Percentiles rank a stretch among this genome's conserved stretches.
phyloP scores from a whole-genome alignment of 257 asterid genomes.

The Eustoma russellianum region DNA sequence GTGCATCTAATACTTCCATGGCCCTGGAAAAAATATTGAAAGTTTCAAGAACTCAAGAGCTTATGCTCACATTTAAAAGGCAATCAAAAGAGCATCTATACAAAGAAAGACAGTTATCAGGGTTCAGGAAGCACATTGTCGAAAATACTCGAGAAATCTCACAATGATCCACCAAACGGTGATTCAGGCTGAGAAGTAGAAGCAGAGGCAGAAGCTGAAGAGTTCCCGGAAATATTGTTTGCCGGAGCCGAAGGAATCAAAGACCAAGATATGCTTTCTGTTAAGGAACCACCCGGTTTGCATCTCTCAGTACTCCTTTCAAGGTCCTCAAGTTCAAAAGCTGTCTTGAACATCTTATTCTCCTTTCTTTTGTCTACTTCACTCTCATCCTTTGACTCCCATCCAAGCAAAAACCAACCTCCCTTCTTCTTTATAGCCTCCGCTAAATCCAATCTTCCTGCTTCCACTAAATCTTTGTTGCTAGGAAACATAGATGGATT shows the following conservation, averaged over 20 bases:
- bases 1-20: too few relatives aligned
- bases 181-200: constrained; percentile 12
- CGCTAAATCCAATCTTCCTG: constrained; percentile 77
- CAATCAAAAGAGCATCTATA: too few relatives aligned
- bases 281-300: constrained; percentile 23
- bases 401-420: constrained; percentile 86
- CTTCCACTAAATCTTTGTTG: constrained; percentile 48
- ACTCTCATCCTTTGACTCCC: constrained; percentile 45
- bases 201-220: background rate
- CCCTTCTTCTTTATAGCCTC: constrained; percentile 60
- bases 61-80: too few relatives aligned
- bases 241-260: constrained; percentile 9
- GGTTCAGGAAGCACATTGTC: background rate
- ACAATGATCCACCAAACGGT: constrained; percentile 41
- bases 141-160: constrained; percentile 18
- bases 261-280: constrained; percentile 16
- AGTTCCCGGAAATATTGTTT: constrained; percentile 13
- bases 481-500: constrained; percentile 67
- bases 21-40: too few relatives aligned
- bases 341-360: constrained; percentile 12
- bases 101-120: too few relatives aligned
- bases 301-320: constrained; percentile 34
- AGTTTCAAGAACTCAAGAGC: too few relatives aligned
- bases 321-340: constrained; percentile 39
- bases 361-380: constrained; percentile 20